These are phyloP conservation scores for Coccomyxa sp. DNA, from an alignment of 139 green algal species.

Conservation along the genomic window DNA sequence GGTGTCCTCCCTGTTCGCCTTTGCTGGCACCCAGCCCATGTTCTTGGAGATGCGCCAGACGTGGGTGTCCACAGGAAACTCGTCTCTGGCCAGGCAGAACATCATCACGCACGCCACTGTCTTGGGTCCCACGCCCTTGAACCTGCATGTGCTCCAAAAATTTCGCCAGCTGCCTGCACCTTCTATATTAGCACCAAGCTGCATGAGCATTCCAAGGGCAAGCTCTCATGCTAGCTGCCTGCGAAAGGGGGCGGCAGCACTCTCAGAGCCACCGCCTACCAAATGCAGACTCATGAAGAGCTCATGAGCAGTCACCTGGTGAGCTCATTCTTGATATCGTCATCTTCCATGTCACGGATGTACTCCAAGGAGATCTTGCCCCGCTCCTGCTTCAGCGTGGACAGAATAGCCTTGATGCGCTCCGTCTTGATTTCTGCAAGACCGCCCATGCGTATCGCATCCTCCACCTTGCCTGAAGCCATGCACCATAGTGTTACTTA, in stretches of 20 bases:
- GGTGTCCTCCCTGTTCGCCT: conserved; percentile 49
- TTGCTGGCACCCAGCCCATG: conserved; percentile 53
- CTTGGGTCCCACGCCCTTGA: conserved; percentile 73
- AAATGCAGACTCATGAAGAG: too few species aligned
- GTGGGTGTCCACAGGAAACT: conserved; percentile 80
- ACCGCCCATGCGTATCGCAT: conserved; percentile 43
- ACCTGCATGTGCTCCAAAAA: too few species aligned
- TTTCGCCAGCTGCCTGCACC: too few species aligned
- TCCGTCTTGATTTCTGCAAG: conserved; percentile 66
- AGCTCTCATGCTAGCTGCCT: too few species aligned
- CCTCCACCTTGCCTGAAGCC: conserved; percentile 24
- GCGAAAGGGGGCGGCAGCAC: too few species aligned
- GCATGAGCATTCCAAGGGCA: too few species aligned
- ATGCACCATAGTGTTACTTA: too few species aligned
- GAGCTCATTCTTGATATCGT: conserved; percentile 48
- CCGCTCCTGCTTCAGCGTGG: conserved; percentile 42
- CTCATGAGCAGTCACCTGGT: too few species aligned
- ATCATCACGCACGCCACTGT: conserved; percentile 67
- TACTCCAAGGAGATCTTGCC: conserved; percentile 56
- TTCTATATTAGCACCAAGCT: too few species aligned
- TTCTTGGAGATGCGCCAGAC: conserved; percentile 53
- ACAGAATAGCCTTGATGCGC: conserved; percentile 56
- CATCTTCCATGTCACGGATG: conserved; percentile 33
- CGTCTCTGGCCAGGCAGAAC: conserved; percentile 53
- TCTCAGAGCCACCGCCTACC: too few species aligned